Percentiles rank a stretch among this genome's conserved stretches.
phyloP scores from a whole-genome alignment of 192 early-diverging fungal genomes.

The Backusella liffmaniae region DNA sequence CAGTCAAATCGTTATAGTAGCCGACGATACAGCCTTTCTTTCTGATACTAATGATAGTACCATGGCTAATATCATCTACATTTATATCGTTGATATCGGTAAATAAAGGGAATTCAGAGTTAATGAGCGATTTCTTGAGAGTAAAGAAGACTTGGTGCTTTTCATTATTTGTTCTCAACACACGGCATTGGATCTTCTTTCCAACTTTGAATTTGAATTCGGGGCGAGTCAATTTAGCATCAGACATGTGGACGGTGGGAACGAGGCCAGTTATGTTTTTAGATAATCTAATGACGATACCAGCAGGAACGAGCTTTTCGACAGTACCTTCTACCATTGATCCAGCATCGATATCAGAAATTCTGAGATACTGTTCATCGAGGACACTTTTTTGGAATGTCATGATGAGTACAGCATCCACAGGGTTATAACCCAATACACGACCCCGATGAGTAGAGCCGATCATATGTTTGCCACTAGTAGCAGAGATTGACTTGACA shows the following conservation, averaged over 20 bases:
- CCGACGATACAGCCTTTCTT: slow-evolving; percentile 67
- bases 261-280: slow-evolving; percentile 67
- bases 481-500: slow-evolving; percentile 48
- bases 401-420: slow-evolving; percentile 71
- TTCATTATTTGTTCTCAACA: slow-evolving; percentile 51
- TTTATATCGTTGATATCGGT: slow-evolving; percentile 55
- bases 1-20: slow-evolving; percentile 78
- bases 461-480: slow-evolving; percentile 55
- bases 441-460: slow-evolving; percentile 75
- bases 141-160: slow-evolving; percentile 68
- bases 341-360: slow-evolving; percentile 67
- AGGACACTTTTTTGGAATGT: slow-evolving; percentile 71
- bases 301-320: slow-evolving; percentile 47
- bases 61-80: slow-evolving; percentile 61
- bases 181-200: slow-evolving; percentile 71
- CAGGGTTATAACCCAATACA: slow-evolving; percentile 76
- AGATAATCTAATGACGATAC: slow-evolving; percentile 56
- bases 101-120: slow-evolving; percentile 67
- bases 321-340: slow-evolving; percentile 55
- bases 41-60: slow-evolving; percentile 61
- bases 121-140: slow-evolving; percentile 73
- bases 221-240: slow-evolving; percentile 67
- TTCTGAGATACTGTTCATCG: slow-evolving; percentile 64
- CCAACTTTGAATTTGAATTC: slow-evolving; percentile 74
- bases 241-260: slow-evolving; percentile 73